Base-by-base conservation (phyloP, 2,329 filamentous ascomycete species). In the Saccharata proteae region DNA sequence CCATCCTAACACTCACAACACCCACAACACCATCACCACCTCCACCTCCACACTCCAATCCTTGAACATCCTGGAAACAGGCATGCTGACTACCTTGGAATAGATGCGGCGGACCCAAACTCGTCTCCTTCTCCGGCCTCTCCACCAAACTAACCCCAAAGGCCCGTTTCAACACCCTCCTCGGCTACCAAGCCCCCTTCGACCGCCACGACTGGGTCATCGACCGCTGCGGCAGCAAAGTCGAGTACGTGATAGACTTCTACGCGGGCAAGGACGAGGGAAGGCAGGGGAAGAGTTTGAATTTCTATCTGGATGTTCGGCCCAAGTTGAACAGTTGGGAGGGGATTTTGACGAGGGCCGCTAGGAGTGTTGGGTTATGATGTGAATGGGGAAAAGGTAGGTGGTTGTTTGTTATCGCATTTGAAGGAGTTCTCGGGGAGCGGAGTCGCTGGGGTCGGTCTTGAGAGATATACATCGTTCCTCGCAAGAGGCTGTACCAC, bases 161-260 rank as follows among this genome's bases (percentile, higher is more conserved):
- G 38, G 90, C 90, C 3, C 68, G 86, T 36, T 57, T 90, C 43
- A 92, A 93, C 55, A 81, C 77, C 4, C 57, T 85, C 36, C 60
- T 93, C 32, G 90, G 90, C n/a, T 96, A 93, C 55, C 77, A 80
- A 37, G 67, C 78, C 32, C 90, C 90, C 2, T 98, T 98, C 56
- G 90, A 98, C 59, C 69, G 90, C 16, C 90, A 98, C 55, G 90
- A 98, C 56, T 98, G 90, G 90, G 76, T 94, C 15, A 78, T 98
- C 20, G 86, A 98, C 58, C 69, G 90, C 30, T 96, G 90, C 51
- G 88, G 81, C 17, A 78, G 66, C 13, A 74, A 73, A 47, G 62
- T 98, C 29, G 90, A 96, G 47, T 98, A 98, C 53, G 80, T 98
- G 22, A 98, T 98, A 55, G 90, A 98, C 58, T 98, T 98, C 47